These are phyloP conservation scores for Beta lomatogona DNA, from an alignment of 179 eudicot genomes.

Conservation along the genomic window DNA sequence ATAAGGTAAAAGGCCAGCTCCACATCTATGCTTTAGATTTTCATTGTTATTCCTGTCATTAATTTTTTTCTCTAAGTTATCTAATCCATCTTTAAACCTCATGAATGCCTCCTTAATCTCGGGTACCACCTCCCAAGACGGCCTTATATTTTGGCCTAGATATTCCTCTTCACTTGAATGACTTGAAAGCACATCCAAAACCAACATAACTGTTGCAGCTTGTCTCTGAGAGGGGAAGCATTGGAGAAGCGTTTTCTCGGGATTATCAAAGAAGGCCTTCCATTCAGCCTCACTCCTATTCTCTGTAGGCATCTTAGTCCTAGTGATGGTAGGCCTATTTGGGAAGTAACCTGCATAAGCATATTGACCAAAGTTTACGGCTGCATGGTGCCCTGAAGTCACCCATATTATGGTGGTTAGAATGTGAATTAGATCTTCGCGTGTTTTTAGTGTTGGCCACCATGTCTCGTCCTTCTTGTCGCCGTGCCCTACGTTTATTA, in stretches of 20 bases:
- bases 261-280: constrained; percentile 43
- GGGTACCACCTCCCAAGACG: constrained; percentile 44
- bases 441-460: constrained; percentile 68
- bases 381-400: constrained; percentile 69
- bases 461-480: constrained; percentile 73
- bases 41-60: constrained; percentile 52
- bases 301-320: constrained; percentile 60
- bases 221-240: constrained; percentile 59
- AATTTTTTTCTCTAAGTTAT: constrained; percentile 54
- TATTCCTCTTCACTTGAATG: constrained; percentile 79
- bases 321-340: constrained; percentile 56
- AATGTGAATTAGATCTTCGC: constrained; percentile 46
- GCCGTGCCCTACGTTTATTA: constrained; percentile 55
- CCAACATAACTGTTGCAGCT: constrained; percentile 57
- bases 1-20: constrained; percentile 71
- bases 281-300: neutral
- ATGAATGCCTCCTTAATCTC: constrained; percentile 55
- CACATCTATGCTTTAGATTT: constrained; percentile 47
- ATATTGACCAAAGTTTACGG: constrained; percentile 79
- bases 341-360: constrained; percentile 66
- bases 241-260: constrained; percentile 36
- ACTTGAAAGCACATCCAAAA: constrained; percentile 56
- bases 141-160: constrained; percentile 46
- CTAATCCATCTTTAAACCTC: constrained; percentile 43
- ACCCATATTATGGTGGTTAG: constrained; percentile 72